Evolutionary conservation across 192 early-diverging fungal genomes (phyloP).

Genomic region (Coemansia sp.): DNA sequence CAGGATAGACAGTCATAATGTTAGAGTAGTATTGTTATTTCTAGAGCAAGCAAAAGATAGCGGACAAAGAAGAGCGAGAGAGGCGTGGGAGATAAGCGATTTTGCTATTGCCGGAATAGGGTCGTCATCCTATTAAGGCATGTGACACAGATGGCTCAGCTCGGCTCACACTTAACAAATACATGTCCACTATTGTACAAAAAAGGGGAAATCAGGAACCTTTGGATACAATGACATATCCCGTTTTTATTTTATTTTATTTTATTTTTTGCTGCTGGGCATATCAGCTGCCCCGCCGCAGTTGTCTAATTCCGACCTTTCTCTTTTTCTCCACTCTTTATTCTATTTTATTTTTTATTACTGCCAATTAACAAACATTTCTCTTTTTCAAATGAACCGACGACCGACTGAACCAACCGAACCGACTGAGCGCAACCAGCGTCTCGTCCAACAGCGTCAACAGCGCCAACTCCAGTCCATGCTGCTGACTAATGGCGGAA

Average conservation of each 20-base stretch:
- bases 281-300: not conserved
- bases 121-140: not conserved
- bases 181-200: not conserved
- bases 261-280: not conserved
- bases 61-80: not conserved
- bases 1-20: slow-evolving; percentile 53
- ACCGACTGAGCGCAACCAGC: not conserved
- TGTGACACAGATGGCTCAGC: slow-evolving; percentile 6
- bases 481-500: slow-evolving; percentile 8
- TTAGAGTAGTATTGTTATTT: not conserved
- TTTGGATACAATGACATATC: not conserved
- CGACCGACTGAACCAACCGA: not conserved
- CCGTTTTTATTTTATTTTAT: not conserved
- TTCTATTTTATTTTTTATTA: not conserved
- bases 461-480: not conserved
- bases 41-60: not conserved
- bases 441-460: slow-evolving; percentile 7
- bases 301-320: not conserved
- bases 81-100: not conserved
- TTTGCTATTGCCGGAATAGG: not conserved
- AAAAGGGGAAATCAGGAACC: not conserved
- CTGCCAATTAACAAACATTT: not conserved
- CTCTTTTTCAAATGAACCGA: not conserved
- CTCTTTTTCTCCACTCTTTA: not conserved
- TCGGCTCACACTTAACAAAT: not conserved